Evolutionary conservation across 2,329 filamentous ascomycete species (phyloP).

Genomic region (Pseudogymnoascus sp.): DNA sequence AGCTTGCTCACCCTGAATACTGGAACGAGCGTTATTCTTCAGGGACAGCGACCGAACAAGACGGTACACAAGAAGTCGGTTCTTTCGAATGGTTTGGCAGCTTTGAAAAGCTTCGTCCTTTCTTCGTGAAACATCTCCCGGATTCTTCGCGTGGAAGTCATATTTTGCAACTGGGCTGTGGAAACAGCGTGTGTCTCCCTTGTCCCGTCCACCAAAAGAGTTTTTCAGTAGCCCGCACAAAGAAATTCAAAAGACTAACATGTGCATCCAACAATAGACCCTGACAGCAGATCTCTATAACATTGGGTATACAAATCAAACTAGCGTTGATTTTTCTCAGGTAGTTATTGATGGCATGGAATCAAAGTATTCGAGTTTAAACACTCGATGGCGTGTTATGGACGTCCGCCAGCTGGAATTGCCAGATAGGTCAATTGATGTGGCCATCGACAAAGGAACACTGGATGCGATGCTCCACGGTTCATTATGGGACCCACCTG

Average conservation of each 20-base stretch:
- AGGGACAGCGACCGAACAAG: constrained; percentile 23
- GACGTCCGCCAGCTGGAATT: constrained; percentile 46
- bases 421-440: constrained; percentile 36
- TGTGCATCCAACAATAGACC: constrained; percentile 30
- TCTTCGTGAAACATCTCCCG: constrained; percentile 39
- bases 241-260: not conserved
- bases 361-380: constrained; percentile 30
- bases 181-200: constrained; percentile 43
- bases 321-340: constrained; percentile 49
- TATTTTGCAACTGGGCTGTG: constrained; percentile 49
- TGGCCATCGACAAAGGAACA: constrained; percentile 51
- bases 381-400: constrained; percentile 35
- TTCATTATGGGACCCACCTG: constrained; percentile 22
- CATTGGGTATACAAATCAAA: constrained; percentile 42
- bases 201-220: not conserved
- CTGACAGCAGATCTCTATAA: constrained; percentile 41
- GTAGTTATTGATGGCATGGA: constrained; percentile 46
- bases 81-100: constrained; percentile 43
- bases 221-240: not conserved
- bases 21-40: constrained; percentile 43
- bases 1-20: constrained; percentile 31
- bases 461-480: constrained; percentile 49
- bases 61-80: not conserved
- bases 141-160: constrained; percentile 27
- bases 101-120: constrained; percentile 40